Percentiles rank a stretch among this genome's conserved stretches.
These are phyloP conservation scores for Phytophthora tubulina DNA, from an alignment of 352 stramenopile genomes.

Conservation along the genomic window DNA sequence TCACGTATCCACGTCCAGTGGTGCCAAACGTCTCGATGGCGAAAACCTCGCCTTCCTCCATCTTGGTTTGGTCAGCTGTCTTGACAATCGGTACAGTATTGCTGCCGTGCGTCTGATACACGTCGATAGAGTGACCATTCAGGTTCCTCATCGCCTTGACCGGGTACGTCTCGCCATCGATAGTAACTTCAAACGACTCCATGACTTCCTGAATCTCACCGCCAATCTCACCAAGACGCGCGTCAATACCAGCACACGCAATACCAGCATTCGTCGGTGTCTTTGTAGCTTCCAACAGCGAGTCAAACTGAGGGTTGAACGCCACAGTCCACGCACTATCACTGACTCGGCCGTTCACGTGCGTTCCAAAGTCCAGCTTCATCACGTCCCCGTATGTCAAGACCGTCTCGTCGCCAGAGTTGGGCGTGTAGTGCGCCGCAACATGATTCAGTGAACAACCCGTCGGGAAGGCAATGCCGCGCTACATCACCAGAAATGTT, in stretches of 20 bases:
- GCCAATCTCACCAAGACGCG: conserved; percentile 67
- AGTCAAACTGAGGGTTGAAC: conserved; percentile 96
- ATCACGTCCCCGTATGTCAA: conserved; percentile 96
- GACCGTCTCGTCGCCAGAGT: conserved; percentile 95
- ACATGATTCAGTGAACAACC: conserved; percentile 98
- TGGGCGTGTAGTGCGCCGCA: conserved; percentile 98
- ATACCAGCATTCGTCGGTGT: conserved; percentile 95
- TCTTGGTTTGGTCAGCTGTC: conserved; percentile 92
- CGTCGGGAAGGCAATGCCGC: conserved; percentile 77
- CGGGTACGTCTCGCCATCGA: conserved; percentile 79
- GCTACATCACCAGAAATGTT: conserved; percentile 15
- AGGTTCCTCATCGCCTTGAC: conserved; percentile 98
- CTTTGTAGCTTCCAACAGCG: conserved; percentile 91
- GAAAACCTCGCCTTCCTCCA: conserved; percentile 98
- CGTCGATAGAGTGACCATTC: conserved; percentile 97
- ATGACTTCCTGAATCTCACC: conserved; percentile 26
- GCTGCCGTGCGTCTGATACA: conserved; percentile 96
- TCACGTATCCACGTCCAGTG: conserved; percentile 84
- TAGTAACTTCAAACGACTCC: conserved; percentile 20
- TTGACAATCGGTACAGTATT: conserved; percentile 99
- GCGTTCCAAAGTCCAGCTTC: conserved; percentile 97
- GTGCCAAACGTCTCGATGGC: conserved; percentile 97
- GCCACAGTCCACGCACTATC: conserved; percentile 97
- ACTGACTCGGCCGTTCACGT: conserved; percentile 97
- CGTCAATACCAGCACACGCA: conserved; percentile 94